Base-by-base conservation (phyloP, 2,329 filamentous ascomycete genomes). In the Pseudocercospora musae region DNA sequence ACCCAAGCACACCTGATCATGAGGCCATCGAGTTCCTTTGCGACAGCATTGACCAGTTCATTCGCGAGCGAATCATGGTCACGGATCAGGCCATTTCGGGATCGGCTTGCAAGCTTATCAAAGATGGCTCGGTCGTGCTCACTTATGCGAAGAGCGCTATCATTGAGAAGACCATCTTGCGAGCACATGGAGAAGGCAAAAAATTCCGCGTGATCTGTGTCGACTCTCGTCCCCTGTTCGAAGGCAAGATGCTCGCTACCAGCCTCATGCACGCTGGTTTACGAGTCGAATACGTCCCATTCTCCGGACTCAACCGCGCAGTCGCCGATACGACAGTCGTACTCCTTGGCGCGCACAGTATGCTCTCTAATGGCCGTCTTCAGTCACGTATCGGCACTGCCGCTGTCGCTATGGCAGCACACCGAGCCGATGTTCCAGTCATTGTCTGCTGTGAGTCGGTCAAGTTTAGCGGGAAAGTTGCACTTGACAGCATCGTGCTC, bases 341-440 rank as follows among this genome's bases (percentile, higher is more conserved):
- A 9, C 85, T 98, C 57, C 82, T 99, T 1, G 93, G 92, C 11
- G 92, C 93, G 4, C 93, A 97, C 74, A 91, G 92, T 42, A 95
- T 99, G 87, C 95, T 96, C 79, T 93, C 91, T 69, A 98, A 98
- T 76, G 95, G 95, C 7, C 86, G 91, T 33, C 84, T 99, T 70
- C 96, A 96, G 77, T 94, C 90, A 4, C 87, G 92, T 20, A 87
- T 92, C 9, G 95, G 95, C 64, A 96, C 93, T 3, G 91, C 91
- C 23, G 86, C 95, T 62, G 85, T 98, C 9, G 93, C 94, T 18
- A 89, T 95, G 81, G 87, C 89, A 46, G 94, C 93, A 5, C 86
- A 88, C 57, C 86, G 90, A 60, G 82, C 87, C 20, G 88, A 89
- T 62, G 85, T 93, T 40, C 90, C 91, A 0, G 91, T 98, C 62